phyloP scores from a whole-genome alignment of 768 basidiomycete genomes.

The Rhodosporidiobolus sp. region DNA sequence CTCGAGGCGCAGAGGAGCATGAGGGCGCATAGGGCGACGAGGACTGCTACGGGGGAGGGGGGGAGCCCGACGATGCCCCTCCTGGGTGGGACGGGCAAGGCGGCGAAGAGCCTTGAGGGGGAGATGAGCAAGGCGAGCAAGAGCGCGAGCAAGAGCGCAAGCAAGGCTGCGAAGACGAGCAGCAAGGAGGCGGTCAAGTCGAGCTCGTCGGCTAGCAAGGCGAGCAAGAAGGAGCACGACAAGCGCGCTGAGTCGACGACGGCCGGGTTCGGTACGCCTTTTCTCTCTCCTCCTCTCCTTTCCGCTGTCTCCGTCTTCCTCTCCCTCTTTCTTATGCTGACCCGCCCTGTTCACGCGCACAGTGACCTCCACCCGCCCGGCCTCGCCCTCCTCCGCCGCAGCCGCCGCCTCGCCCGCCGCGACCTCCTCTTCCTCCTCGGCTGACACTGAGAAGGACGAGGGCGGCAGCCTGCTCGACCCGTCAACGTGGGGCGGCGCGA shows the following conservation, averaged over 20 bases:
- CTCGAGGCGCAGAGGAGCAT: background rate
- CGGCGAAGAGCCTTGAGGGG: background rate
- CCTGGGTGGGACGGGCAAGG: background rate
- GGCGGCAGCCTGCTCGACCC: slow-evolving; percentile 1
- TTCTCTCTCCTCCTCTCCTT: background rate
- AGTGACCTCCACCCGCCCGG: background rate
- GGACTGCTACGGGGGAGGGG: background rate
- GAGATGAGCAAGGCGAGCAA: background rate
- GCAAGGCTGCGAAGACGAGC: too few species aligned
- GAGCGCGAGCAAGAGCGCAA: background rate
- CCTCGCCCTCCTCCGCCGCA: background rate
- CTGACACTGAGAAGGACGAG: background rate
- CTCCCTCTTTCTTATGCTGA: background rate
- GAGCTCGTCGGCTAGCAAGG: background rate
- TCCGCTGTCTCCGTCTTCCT: background rate
- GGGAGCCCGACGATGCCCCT: background rate
- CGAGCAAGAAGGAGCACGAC: background rate
- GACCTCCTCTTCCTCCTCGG: background rate
- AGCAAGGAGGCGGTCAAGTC: background rate
- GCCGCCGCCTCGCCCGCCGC: background rate
- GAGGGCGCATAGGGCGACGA: background rate
- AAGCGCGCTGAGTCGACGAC: background rate
- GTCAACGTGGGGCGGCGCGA: background rate
- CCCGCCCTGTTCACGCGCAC: too few species aligned
- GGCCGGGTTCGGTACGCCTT: background rate